These are phyloP conservation scores for Glaciozyma antarctica DNA, from an alignment of 768 basidiomycete genomes.

Conservation along the genomic window DNA sequence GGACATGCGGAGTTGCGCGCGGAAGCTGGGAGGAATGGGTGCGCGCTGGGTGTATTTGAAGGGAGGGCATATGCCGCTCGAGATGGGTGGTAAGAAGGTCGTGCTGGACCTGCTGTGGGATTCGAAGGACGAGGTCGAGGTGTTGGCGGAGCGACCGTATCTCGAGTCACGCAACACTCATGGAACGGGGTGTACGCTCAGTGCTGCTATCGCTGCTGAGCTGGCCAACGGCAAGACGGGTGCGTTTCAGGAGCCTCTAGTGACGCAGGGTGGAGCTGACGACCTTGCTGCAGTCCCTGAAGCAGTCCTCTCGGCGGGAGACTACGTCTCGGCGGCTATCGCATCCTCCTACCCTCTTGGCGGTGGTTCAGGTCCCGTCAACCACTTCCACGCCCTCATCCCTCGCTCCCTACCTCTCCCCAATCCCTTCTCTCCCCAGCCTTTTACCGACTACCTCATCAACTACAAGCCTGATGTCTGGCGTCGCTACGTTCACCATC, in stretches of 20 bases:
- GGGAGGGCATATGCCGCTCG: constrained; percentile 62
- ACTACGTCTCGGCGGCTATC: constrained; percentile 69
- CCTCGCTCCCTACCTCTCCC: constrained; percentile 51
- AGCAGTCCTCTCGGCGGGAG: constrained; percentile 53
- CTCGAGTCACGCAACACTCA: constrained; percentile 67
- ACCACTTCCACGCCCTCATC: constrained; percentile 63
- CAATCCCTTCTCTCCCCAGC: constrained; percentile 58
- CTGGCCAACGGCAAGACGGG: constrained; percentile 49
- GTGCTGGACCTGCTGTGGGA: constrained; percentile 60
- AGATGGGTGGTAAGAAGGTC: constrained; percentile 35
- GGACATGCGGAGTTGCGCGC: constrained; percentile 54
- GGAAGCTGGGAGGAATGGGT: constrained; percentile 47
- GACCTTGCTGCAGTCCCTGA: constrained; percentile 46
- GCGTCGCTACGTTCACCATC: constrained; percentile 70
- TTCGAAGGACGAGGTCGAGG: constrained; percentile 33
- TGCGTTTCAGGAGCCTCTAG: constrained; percentile 36
- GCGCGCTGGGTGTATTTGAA: constrained; percentile 63
- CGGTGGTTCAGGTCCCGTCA: constrained; percentile 69
- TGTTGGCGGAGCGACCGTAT: constrained; percentile 30
- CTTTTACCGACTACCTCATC: constrained; percentile 33
- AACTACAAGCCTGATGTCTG: constrained; percentile 48
- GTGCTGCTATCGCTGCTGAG: constrained; percentile 63
- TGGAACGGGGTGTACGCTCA: constrained; percentile 78
- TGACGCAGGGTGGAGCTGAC: not conserved
- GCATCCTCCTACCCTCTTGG: constrained; percentile 59